A percentile compares a stretch with the other conserved stretches of the same genome.
phyloP scores from a whole-genome alignment of 176 grass and related monocot species.

The Aegilops speltoides region DNA sequence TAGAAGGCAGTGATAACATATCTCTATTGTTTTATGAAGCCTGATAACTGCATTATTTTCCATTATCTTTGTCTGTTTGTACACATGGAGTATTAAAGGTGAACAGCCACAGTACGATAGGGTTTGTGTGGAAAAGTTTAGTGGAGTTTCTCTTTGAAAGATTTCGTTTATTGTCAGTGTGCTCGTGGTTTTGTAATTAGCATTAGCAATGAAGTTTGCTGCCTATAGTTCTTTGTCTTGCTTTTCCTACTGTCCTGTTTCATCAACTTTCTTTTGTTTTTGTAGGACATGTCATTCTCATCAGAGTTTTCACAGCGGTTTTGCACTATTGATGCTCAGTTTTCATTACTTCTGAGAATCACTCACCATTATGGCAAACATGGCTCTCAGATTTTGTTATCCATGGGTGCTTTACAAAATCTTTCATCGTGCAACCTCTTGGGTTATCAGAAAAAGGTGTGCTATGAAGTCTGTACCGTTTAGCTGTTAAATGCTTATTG shows the following conservation, averaged over 20 bases:
- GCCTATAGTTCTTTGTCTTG: constrained; percentile 1
- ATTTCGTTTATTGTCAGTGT: neutral
- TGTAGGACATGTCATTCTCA: constrained; percentile 59
- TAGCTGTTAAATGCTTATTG: neutral
- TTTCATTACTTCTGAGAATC: constrained; percentile 91
- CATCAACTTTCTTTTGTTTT: constrained; percentile 25
- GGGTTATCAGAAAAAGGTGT: constrained; percentile 63
- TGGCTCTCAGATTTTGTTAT: constrained; percentile 87
- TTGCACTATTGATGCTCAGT: constrained; percentile 76
- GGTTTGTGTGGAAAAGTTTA: neutral
- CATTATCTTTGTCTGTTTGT: constrained; percentile 11
- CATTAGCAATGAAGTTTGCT: neutral
- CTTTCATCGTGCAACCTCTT: constrained; percentile 75
- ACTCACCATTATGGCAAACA: constrained; percentile 85
- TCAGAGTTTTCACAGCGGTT: constrained; percentile 72
- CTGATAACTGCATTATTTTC: neutral
- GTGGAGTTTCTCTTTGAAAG: constrained; percentile 3
- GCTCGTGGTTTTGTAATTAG: constrained; percentile 11
- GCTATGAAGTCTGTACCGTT: neutral
- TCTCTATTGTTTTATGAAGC: constrained; percentile 14
- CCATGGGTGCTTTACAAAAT: constrained; percentile 85
- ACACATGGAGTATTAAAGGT: constrained; percentile 10
- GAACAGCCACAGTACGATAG: neutral
- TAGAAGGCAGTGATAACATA: neutral
- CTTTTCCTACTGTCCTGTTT: constrained; percentile 1